Evolutionary conservation across 371 early-diverging fungal genomes (phyloP).

Genomic region (Ordospora pajunii): DNA sequence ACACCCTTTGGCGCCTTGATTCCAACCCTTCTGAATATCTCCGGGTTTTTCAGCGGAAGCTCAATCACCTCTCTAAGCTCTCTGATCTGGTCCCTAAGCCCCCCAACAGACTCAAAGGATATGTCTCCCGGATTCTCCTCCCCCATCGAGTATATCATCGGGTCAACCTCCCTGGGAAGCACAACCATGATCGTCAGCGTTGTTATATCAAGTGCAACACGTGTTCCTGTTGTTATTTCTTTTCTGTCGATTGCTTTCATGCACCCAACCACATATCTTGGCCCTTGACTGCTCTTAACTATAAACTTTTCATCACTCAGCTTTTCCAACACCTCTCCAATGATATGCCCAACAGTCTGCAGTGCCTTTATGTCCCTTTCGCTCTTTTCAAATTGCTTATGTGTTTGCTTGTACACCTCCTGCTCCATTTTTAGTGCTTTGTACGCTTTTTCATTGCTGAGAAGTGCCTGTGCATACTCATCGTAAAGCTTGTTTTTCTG

Average conservation of each 20-base stretch:
- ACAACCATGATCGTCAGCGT: constrained; percentile 96
- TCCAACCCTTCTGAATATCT: constrained; percentile 90
- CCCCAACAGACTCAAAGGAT: constrained; percentile 91
- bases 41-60: constrained; percentile 93
- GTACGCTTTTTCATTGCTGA: constrained; percentile 82
- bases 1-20: constrained; percentile 96
- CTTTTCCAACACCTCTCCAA: constrained; percentile 95
- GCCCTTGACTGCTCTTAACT: constrained; percentile 92
- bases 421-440: constrained; percentile 80
- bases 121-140: constrained; percentile 75
- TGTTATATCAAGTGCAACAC: constrained; percentile 96
- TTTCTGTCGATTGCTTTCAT: constrained; percentile 81
- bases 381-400: constrained; percentile 80
- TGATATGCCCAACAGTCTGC: constrained; percentile 94
- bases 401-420: constrained; percentile 65
- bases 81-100: constrained; percentile 86
- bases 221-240: constrained; percentile 69
- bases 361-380: constrained; percentile 94
- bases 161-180: constrained; percentile 94
- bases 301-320: constrained; percentile 91
- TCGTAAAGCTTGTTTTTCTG: constrained; percentile 66
- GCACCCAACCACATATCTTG: constrained; percentile 96
- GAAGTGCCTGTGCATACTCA: constrained; percentile 72
- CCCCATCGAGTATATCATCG: constrained; percentile 95
- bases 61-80: constrained; percentile 95